Percentiles rank a stretch among this genome's conserved stretches.
Conservation (phyloP, 2,329 filamentous ascomycete species). For the Diatrype stigma region DNA sequence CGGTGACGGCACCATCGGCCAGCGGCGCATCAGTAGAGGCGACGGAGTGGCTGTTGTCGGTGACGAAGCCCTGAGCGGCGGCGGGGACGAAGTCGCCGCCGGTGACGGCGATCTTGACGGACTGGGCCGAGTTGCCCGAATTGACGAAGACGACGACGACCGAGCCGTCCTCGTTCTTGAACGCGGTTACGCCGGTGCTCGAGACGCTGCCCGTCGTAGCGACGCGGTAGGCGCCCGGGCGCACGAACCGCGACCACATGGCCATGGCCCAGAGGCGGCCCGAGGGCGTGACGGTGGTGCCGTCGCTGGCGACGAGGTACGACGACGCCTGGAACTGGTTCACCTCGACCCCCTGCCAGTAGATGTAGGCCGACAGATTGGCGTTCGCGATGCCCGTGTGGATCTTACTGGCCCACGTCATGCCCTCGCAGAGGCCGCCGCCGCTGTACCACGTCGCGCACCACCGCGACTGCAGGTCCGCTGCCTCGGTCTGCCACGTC, state of each 20-base stretch:
- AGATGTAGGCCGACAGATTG: slow-evolving; percentile 44
- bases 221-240: slow-evolving; percentile 18
- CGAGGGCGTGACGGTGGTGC: slow-evolving; percentile 15
- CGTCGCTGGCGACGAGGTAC: slow-evolving; percentile 25
- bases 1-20: slow-evolving; percentile 8
- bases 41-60: slow-evolving; percentile 16
- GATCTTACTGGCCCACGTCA: slow-evolving; percentile 30
- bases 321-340: slow-evolving; percentile 23
- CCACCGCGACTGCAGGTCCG: slow-evolving; percentile 32
- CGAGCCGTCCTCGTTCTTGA: slow-evolving; percentile 18
- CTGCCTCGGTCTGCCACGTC: slow-evolving; percentile 45
- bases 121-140: slow-evolving; percentile 13
- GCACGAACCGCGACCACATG: slow-evolving; percentile 22
- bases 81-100: slow-evolving; percentile 11
- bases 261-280: slow-evolving; percentile 22
- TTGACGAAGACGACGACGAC: slow-evolving; percentile 22
- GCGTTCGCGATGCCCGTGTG: slow-evolving; percentile 39
- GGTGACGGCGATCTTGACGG: slow-evolving; percentile 10
- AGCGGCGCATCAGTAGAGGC: slow-evolving; percentile 3
- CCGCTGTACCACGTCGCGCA: slow-evolving; percentile 36
- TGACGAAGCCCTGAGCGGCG: slow-evolving; percentile 12
- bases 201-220: slow-evolving; percentile 15
- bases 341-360: slow-evolving; percentile 39
- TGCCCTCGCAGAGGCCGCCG: slow-evolving; percentile 36
- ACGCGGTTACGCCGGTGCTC: slow-evolving; percentile 16